These are phyloP conservation scores for Lactifluus volemus DNA, from an alignment of 768 basidiomycete species.

Conservation along the genomic window DNA sequence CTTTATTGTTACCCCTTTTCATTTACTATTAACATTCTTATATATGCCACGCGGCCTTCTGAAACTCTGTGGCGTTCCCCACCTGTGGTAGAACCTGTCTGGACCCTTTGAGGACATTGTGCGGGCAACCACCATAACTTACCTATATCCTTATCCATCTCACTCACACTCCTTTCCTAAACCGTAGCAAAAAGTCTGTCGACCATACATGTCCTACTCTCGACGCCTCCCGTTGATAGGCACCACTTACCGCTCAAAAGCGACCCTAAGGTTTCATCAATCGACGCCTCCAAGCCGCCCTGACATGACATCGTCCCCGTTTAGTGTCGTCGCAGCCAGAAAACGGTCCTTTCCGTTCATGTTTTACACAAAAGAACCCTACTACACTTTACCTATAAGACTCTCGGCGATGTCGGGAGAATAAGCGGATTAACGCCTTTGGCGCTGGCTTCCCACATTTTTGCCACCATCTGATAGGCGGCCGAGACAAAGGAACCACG, in stretches of 20 bases:
- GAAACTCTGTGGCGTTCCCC: slow-evolving; percentile 13
- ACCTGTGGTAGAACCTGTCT: background rate
- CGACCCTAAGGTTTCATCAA: background rate
- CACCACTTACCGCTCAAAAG: background rate
- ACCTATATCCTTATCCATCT: no score
- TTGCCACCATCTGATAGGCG: slow-evolving; percentile 1
- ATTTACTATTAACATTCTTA: background rate
- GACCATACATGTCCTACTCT: background rate
- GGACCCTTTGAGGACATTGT: background rate
- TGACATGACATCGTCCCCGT: background rate
- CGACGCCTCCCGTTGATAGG: background rate
- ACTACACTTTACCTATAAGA: background rate
- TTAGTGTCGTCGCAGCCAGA: background rate
- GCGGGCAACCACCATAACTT: background rate
- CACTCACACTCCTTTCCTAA: no score
- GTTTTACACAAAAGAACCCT: background rate
- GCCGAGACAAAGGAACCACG: background rate
- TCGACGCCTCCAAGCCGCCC: background rate
- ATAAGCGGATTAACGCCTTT: background rate
- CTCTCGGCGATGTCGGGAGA: background rate
- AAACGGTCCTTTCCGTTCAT: background rate
- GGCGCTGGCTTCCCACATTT: background rate
- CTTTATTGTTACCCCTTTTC: background rate
- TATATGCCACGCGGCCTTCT: slow-evolving; percentile 4
- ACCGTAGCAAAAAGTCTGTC: no score